A percentile compares a stretch with the other conserved stretches of the same genome.
These are phyloP conservation scores for Wickerhamiella alocasiicola DNA, from an alignment of 805 yeast species.

Conservation along the genomic window DNA sequence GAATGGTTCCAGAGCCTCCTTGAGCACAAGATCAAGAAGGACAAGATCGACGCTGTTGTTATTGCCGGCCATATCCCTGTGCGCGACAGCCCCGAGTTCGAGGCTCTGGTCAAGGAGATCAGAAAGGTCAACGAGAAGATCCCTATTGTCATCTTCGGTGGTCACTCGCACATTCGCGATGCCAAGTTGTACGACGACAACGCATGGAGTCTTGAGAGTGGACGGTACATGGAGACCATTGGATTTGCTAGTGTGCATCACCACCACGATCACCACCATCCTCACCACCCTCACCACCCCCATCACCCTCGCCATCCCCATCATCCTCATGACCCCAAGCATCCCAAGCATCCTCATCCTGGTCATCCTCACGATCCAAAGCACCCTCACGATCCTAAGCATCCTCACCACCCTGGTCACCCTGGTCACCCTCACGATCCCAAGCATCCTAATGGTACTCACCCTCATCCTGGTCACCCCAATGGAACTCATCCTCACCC, in stretches of 20 bases:
- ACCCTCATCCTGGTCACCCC: conserved; percentile 4
- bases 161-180: conserved; percentile 86
- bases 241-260: conserved; percentile 58
- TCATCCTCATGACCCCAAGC: conserved; percentile 1
- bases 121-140: conserved; percentile 48
- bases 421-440: background rate
- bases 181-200: conserved; percentile 50
- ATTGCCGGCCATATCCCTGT: conserved; percentile 72
- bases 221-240: conserved; percentile 79
- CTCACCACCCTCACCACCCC: conserved; percentile 7
- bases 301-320: conserved; percentile 1
- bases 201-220: conserved; percentile 73
- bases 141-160: conserved; percentile 77
- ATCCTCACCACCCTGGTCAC: background rate
- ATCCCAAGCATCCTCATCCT: background rate
- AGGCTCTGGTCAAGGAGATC: conserved; percentile 35
- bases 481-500: conserved; percentile 7
- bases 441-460: background rate
- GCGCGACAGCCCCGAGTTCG: conserved; percentile 42
- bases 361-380: background rate
- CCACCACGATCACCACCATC: conserved; percentile 3
- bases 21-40: conserved; percentile 22
- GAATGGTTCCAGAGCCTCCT: conserved; percentile 47
- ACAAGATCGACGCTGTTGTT: conserved; percentile 49
- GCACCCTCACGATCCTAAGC: background rate